These are phyloP conservation scores for Corchorus capsularis DNA, from an alignment of 345 rosid species.

Conservation along the genomic window DNA sequence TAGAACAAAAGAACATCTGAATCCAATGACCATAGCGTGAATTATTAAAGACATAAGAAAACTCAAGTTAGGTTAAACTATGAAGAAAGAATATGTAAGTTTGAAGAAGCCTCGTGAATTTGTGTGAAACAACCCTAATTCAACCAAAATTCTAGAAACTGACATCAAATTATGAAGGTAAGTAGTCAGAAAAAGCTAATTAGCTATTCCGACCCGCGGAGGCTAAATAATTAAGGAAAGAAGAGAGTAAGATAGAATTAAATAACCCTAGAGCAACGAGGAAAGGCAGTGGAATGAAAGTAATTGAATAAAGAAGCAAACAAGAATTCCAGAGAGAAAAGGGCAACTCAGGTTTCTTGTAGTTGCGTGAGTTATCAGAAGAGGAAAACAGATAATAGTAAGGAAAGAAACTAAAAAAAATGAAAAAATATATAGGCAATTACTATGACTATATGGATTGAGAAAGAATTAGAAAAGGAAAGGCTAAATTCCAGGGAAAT, in stretches of 20 bases:
- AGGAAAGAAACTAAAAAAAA: not conserved
- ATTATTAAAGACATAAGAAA: not conserved
- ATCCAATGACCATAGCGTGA: not conserved
- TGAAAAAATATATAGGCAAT: not conserved
- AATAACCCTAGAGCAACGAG: constrained; percentile 23
- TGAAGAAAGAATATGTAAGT: not conserved
- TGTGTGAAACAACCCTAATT: constrained; percentile 29
- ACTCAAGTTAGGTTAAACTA: not conserved
- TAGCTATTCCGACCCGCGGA: too few relatives aligned
- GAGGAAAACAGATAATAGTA: not conserved
- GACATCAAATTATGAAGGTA: not conserved
- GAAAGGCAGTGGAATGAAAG: not conserved
- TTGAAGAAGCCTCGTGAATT: not conserved
- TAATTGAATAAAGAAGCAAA: not conserved
- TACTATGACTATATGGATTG: too few relatives aligned
- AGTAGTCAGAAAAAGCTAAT: not conserved
- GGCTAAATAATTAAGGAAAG: not conserved
- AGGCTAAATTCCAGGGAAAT: constrained; percentile 29
- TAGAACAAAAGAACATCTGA: constrained; percentile 1
- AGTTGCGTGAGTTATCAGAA: not conserved
- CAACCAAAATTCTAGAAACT: constrained; percentile 15
- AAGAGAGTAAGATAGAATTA: constrained; percentile 4
- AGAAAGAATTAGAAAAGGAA: not conserved
- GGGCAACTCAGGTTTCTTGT: not conserved
- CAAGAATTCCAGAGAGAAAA: not conserved